Base-by-base conservation (phyloP, 2,329 filamentous ascomycete genomes). In the Epichloe sp. region DNA sequence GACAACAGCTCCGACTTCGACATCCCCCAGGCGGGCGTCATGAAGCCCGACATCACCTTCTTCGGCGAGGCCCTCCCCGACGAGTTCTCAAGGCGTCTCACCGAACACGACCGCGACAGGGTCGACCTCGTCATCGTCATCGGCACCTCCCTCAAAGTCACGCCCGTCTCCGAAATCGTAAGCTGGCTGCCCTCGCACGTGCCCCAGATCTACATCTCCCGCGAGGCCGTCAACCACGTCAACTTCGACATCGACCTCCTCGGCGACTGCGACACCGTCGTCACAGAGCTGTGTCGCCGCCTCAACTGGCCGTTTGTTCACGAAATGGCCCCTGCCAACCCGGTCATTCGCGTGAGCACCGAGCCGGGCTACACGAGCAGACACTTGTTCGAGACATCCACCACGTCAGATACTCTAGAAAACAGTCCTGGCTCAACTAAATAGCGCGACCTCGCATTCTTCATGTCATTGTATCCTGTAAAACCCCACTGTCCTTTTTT, bases 1-100 rank as follows among this genome's bases (percentile, higher is more conserved):
- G 73, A 76, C 51, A 67, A 74, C 14, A 72, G 76, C 49, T 70
- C 71, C 31, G 71, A 74, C 41, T 75, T 71, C 56, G 68, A 71
- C 54, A 79, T 86, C 40, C 80, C 2, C 2, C 74, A 77, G 46
- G 78, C 82, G 2, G 88, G 87, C 52, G 82, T 95, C 63, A 95
- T 95, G 88, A 95, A 86, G 75, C 93, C 93, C 8, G 91, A 97
- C 70, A 97, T 98, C 63, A 97, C 88, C 45, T 97, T 98, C 72
- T 97, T 97, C 62, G 91, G 91, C 58, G 93, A 98, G 70, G 77
- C 83, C 48, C 82, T 98, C 1, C 90, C 91, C 0, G 82, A 87
- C 59, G 79, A 81, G 58, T 98, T 98, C 68, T 86, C 85, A 52
- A 74, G 80, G 47, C 84, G 90, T 7, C 78, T 97, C 14, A 81